Conservation (phyloP, 306 rosid species). For the Pyrus betulifolia region DNA sequence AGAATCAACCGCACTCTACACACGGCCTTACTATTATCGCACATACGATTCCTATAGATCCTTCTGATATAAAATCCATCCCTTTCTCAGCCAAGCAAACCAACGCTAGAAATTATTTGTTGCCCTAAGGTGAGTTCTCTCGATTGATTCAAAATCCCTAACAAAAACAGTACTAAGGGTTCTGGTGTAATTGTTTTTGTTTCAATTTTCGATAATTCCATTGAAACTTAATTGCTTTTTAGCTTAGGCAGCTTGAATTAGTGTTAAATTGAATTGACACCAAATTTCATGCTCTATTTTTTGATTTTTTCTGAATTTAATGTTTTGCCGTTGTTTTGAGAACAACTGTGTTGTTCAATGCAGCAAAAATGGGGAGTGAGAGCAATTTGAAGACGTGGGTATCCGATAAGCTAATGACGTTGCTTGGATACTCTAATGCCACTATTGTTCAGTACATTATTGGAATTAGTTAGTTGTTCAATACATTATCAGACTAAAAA, state of each 20-base stretch:
- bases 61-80: background rate
- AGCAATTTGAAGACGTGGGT: slow-evolving; percentile 69
- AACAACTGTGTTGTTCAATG: background rate
- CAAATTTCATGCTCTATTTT: background rate
- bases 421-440: slow-evolving; percentile 78
- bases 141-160: background rate
- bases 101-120: background rate
- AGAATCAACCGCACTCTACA: background rate
- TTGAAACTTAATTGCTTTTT: background rate
- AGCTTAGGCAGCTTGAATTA: background rate
- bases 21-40: background rate
- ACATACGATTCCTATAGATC: no score
- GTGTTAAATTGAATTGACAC: background rate
- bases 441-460: slow-evolving; percentile 70
- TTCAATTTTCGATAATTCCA: background rate
- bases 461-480: slow-evolving; percentile 48
- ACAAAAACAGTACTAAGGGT: background rate
- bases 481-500: background rate
- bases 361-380: slow-evolving; percentile 23
- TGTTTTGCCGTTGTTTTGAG: background rate
- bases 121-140: background rate
- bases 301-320: background rate
- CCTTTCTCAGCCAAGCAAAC: background rate
- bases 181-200: background rate
- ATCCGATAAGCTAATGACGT: slow-evolving; percentile 56